Conservation (phyloP, 208 protist species). For the Crithidia brevicula region DNA sequence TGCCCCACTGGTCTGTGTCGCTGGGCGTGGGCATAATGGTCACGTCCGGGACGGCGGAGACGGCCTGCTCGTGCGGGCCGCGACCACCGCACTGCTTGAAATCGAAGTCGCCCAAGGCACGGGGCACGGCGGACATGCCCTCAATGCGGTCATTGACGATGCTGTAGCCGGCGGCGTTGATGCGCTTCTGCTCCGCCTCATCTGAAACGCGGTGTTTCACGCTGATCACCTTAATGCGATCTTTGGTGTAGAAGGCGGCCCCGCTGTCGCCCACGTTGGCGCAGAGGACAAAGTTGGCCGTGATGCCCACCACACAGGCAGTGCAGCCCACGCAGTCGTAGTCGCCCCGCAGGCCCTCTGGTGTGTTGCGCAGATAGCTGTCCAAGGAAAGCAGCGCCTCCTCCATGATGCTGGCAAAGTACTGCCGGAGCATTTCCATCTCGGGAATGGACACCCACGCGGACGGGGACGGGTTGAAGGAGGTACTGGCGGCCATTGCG, state of each 20-base stretch:
- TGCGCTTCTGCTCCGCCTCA: conserved; percentile 49
- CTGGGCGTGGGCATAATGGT: conserved; percentile 64
- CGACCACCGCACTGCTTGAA: conserved; percentile 86
- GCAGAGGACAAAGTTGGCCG: conserved; percentile 76
- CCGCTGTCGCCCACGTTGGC: conserved; percentile 84
- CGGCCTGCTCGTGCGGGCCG: conserved; percentile 64
- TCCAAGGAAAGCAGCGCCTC: conserved; percentile 76
- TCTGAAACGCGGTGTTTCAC: conserved; percentile 66
- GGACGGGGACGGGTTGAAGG: conserved; percentile 15
- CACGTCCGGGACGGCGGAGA: conserved; percentile 67
- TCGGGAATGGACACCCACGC: conserved; percentile 39
- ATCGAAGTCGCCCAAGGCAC: conserved; percentile 85
- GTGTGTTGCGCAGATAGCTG: conserved; percentile 42
- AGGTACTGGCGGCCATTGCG: background rate
- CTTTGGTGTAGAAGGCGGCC: conserved; percentile 62
- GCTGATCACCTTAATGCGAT: conserved; percentile 54
- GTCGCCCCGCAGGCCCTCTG: conserved; percentile 61
- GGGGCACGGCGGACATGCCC: conserved; percentile 76
- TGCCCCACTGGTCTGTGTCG: conserved; percentile 55
- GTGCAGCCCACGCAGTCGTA: conserved; percentile 82
- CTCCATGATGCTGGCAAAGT: conserved; percentile 77
- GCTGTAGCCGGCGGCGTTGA: conserved; percentile 65
- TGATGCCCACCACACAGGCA: conserved; percentile 80
- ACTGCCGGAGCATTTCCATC: conserved; percentile 72
- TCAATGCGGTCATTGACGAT: conserved; percentile 71